Conservation (phyloP, 2,329 filamentous ascomycete species). For the Xylaria sp. region DNA sequence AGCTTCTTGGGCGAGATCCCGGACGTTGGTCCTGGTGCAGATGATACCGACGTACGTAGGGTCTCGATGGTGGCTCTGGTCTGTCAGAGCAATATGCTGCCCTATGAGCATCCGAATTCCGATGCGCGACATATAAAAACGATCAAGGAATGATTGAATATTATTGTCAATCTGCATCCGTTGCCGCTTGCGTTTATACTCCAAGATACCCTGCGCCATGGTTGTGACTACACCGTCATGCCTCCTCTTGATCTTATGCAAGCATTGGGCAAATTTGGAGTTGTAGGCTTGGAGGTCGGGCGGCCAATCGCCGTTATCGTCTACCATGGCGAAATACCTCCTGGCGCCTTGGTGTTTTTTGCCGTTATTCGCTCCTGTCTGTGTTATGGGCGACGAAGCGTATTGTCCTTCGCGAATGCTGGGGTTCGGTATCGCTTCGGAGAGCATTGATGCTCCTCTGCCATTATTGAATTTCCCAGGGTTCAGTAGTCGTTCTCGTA, state of each 20-base stretch:
- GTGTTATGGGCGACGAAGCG: conserved; percentile 63
- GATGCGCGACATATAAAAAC: conserved; percentile 99
- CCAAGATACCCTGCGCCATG: conserved; percentile 95
- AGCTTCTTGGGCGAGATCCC: conserved; percentile 93
- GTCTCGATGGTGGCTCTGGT: conserved; percentile 89
- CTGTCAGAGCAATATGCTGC: conserved; percentile 96
- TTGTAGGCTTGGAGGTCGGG: conserved; percentile 96
- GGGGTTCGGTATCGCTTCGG: conserved; percentile 88
- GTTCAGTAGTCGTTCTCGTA: conserved; percentile 81
- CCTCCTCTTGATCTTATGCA: conserved; percentile 93
- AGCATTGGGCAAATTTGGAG: conserved; percentile 84
- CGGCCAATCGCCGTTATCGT: conserved; percentile 90
- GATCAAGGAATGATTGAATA: conserved; percentile 96
- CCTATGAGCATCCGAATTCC: conserved; percentile 99
- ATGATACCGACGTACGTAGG: conserved; percentile 98
- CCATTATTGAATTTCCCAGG: conserved; percentile 65
- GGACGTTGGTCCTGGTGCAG: conserved; percentile 97
- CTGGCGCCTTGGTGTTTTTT: conserved; percentile 67
- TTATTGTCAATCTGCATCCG: conserved; percentile 98
- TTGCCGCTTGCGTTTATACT: conserved; percentile 97
- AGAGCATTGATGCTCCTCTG: conserved; percentile 71
- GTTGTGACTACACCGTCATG: conserved; percentile 98
- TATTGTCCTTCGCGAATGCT: conserved; percentile 89
- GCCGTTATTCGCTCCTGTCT: conserved; percentile 58
- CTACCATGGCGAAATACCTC: conserved; percentile 91